Conservation (phyloP, 345 rosid genomes). For the Anastatica hierochuntica region DNA sequence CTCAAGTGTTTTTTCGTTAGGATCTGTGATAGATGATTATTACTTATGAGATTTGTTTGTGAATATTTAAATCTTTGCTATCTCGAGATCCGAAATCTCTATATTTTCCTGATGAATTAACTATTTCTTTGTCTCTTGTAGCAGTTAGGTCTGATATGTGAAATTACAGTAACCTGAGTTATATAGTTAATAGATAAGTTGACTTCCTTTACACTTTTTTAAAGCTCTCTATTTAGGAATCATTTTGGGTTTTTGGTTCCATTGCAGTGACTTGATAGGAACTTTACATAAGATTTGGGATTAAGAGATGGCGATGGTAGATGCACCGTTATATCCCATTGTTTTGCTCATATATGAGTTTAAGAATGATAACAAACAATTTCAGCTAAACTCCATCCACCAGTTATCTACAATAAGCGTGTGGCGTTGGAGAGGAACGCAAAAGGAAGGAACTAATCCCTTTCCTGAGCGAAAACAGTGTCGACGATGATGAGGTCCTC, state of each 20-base stretch:
- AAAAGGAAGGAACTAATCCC: constrained; percentile 88
- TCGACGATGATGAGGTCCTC: constrained; percentile 93
- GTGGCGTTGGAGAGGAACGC: constrained; percentile 93
- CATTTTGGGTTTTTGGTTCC: neutral
- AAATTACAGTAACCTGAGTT: neutral
- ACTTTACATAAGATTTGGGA: neutral
- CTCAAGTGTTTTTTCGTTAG: constrained; percentile 10
- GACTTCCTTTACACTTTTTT: neutral
- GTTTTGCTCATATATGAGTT: constrained; percentile 85
- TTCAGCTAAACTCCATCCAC: constrained; percentile 77
- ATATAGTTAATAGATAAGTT: neutral
- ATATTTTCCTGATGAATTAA: no score
- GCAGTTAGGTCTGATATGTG: neutral
- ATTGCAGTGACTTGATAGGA: constrained; percentile 16
- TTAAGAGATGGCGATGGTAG: constrained; percentile 62
- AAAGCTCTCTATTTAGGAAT: neutral
- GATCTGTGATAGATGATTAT: constrained; percentile 8
- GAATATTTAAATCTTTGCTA: no score
- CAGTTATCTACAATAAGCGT: constrained; percentile 84
- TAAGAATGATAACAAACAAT: constrained; percentile 92
- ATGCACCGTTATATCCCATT: constrained; percentile 83
- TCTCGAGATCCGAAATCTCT: no score
- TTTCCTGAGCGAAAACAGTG: constrained; percentile 83
- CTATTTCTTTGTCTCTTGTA: neutral
- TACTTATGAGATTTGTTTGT: no score